Evolutionary conservation across 177 flowering plant species (phyloP).

Genomic region (Tripterygium wilfordii): DNA sequence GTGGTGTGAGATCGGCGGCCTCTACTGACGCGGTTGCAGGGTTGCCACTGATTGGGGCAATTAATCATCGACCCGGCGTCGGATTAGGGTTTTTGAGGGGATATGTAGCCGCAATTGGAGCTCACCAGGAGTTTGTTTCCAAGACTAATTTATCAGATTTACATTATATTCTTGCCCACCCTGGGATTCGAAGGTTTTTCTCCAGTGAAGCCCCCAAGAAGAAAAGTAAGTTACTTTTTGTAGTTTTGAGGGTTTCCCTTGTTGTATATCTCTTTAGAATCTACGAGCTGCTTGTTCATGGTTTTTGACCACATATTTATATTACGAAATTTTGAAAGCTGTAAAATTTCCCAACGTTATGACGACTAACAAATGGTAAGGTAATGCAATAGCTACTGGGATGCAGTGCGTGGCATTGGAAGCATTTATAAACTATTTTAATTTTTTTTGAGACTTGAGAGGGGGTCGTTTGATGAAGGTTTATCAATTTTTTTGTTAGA

Average conservation of each 20-base stretch:
- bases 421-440: too few species aligned
- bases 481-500: too few species aligned
- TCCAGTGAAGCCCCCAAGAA: constrained; percentile 75
- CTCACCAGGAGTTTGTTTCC: constrained; percentile 17
- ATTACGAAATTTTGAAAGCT: too few species aligned
- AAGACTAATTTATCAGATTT: constrained; percentile 28
- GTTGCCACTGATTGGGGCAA: constrained; percentile 2
- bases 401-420: too few species aligned
- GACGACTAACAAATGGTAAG: too few species aligned
- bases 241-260: neutral
- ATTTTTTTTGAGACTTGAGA: too few species aligned
- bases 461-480: too few species aligned
- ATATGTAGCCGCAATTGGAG: constrained; percentile 45
- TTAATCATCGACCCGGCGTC: constrained; percentile 12
- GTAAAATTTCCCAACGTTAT: too few species aligned
- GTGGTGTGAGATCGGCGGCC: constrained; percentile 30
- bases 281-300: too few species aligned
- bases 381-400: too few species aligned
- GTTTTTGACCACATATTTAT: too few species aligned
- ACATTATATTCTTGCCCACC: constrained; percentile 33
- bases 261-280: too few species aligned
- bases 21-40: constrained; percentile 13
- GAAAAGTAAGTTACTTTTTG: constrained; percentile 46
- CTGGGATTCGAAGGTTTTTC: constrained; percentile 43
- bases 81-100: constrained; percentile 47